Conservation (phyloP, 441 rosid genomes). For the Erodium chrysanthum region DNA sequence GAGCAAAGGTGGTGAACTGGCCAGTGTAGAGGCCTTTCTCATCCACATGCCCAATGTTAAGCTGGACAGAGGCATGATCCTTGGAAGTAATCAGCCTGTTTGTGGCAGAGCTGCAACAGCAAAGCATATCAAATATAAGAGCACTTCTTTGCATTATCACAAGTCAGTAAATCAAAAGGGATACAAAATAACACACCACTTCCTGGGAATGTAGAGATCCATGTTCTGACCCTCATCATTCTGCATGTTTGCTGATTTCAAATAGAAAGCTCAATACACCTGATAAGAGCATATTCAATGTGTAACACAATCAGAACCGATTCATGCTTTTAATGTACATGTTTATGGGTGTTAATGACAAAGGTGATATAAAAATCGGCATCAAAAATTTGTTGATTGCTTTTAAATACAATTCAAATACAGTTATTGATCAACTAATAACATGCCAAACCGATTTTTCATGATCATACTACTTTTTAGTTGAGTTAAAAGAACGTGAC, state of each 20-base stretch:
- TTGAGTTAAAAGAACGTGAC: too few relatives aligned
- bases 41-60: slow-evolving; percentile 80
- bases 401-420: background rate
- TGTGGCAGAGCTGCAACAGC: slow-evolving; percentile 60
- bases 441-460: background rate
- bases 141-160: too few relatives aligned
- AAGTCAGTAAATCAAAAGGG: background rate
- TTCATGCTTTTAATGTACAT: background rate
- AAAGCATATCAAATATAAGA: background rate
- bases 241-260: slow-evolving; percentile 54
- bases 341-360: too few relatives aligned
- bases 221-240: slow-evolving; percentile 76
- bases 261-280: slow-evolving; percentile 20
- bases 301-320: background rate
- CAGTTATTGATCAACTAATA: background rate
- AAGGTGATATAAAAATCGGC: too few relatives aligned
- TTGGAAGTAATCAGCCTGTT: slow-evolving; percentile 83
- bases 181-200: slow-evolving; percentile 35
- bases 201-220: slow-evolving; percentile 86
- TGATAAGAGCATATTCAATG: background rate
- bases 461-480: background rate
- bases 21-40: slow-evolving; percentile 61
- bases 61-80: slow-evolving; percentile 88
- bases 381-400: too few relatives aligned
- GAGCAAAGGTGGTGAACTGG: slow-evolving; percentile 65